Percentiles rank a stretch among this genome's conserved stretches.
Conservation (phyloP, 371 early-diverging fungal genomes). For the Lichtheimia ramosa region DNA sequence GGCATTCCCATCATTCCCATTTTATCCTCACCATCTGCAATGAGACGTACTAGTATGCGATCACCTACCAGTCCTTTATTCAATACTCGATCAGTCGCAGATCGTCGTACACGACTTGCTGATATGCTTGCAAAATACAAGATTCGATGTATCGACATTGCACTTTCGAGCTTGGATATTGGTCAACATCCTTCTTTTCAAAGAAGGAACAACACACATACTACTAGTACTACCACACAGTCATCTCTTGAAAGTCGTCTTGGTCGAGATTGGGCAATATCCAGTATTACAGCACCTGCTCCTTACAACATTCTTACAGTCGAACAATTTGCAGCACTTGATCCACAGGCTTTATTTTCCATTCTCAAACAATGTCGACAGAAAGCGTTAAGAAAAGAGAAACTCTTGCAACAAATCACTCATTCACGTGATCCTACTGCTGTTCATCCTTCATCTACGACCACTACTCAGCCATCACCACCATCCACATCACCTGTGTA, state of each 20-base stretch:
- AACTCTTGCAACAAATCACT: background rate
- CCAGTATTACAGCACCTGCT: constrained; percentile 25
- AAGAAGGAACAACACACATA: background rate
- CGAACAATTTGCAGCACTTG: constrained; percentile 36
- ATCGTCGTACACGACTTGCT: constrained; percentile 15
- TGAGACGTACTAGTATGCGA: background rate
- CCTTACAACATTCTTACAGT: constrained; percentile 42
- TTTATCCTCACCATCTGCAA: background rate
- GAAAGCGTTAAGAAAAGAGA: constrained; percentile 15
- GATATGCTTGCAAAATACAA: constrained; percentile 14
- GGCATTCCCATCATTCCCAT: constrained; percentile 36
- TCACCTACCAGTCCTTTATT: background rate
- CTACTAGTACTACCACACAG: background rate
- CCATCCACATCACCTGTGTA: too few relatives aligned
- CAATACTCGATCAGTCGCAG: constrained; percentile 1
- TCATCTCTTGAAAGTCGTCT: constrained; percentile 12
- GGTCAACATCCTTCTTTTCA: constrained; percentile 24
- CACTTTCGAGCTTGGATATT: constrained; percentile 15
- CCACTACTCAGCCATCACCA: background rate
- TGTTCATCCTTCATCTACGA: background rate
- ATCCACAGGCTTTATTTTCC: constrained; percentile 29
- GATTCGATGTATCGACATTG: constrained; percentile 18
- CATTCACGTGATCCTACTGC: background rate
- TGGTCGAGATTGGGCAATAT: constrained; percentile 27
- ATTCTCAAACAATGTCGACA: constrained; percentile 33